Evolutionary conservation across 192 early-diverging fungal genomes (phyloP).

Genomic region (Backusella liffmaniae): DNA sequence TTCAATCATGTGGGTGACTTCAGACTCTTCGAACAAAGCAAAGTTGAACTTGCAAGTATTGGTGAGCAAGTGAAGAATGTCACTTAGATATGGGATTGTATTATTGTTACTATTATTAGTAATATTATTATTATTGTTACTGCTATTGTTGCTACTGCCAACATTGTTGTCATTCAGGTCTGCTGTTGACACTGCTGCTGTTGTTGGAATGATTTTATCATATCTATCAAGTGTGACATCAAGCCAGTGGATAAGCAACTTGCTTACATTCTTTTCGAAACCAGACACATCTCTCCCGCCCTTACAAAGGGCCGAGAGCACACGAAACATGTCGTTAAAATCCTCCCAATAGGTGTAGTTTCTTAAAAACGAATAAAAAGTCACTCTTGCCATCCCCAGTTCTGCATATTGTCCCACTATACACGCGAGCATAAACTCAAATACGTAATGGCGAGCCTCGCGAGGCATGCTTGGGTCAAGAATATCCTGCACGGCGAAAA

Average conservation of each 20-base stretch:
- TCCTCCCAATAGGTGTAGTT: constrained; percentile 51
- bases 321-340: constrained; percentile 48
- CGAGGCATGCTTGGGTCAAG: constrained; percentile 41
- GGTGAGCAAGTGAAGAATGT: constrained; percentile 47
- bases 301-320: constrained; percentile 48
- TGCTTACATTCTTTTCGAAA: constrained; percentile 58
- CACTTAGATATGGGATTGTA: constrained; percentile 43
- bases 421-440: constrained; percentile 61
- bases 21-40: constrained; percentile 53
- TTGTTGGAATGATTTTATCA: neutral
- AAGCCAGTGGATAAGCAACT: constrained; percentile 50
- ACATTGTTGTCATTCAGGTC: neutral
- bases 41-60: constrained; percentile 56
- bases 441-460: constrained; percentile 50
- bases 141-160: neutral
- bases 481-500: constrained; percentile 49
- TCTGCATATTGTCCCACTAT: constrained; percentile 56
- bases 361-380: constrained; percentile 54
- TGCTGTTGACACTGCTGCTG: neutral
- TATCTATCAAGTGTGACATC: constrained; percentile 42
- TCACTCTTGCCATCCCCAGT: constrained; percentile 52
- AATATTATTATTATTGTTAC: neutral
- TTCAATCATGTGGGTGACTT: constrained; percentile 47
- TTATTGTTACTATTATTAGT: neutral
- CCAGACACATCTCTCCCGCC: constrained; percentile 56